Evolutionary conservation across 2,329 filamentous ascomycete genomes (phyloP), one percentile per base, ranked within the genome.

Genomic region (Aspergillus aculeatinus): DNA sequence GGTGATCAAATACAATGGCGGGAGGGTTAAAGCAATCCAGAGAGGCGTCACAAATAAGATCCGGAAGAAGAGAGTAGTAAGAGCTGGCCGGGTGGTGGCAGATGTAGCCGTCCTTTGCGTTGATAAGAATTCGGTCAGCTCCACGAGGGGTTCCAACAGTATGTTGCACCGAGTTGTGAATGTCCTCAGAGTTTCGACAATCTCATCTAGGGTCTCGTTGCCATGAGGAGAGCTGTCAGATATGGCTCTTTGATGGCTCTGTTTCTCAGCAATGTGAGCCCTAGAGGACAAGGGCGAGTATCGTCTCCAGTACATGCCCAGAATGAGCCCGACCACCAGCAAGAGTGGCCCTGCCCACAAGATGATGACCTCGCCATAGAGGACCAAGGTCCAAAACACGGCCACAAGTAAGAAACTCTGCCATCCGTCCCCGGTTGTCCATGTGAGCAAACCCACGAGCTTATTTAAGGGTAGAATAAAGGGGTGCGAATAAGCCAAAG

Each of bases 141-240:
- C 87, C 49, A 96, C 82, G 58, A 98, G 84, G 2, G 95, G 95
- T 69, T 97, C 93, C 55, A 98, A 83, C 19, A 99, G 81, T 55
- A 96, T 89, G 74, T 97, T 96, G 77, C 95, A 97, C 52, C 95
- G 85, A 5, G 89, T 90, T 0, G 94, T 98, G 67, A 99, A 91
- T 65, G 92, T 87, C 74, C 92, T 92, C 49, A 99, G 79, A 0
- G 91, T 96, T 68, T 98, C 93, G 59, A 99, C 90, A 62, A 99
- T 99, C 78, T 99, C 95, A 74, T 99, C 95, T 55, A 99, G 78
- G 54, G 92, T 97, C 80, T 97, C 97, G 70, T 96, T 91, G 69
- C 95, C 91, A 61, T 89, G 88, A 48, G 88, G 89, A 62, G 84
- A 87, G 6, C 83, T 85, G 68, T 92, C 90, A 9, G 82, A 79